Conservation (phyloP, 2,329 filamentous ascomycete genomes). For the Pochonia chlamydosporia region DNA sequence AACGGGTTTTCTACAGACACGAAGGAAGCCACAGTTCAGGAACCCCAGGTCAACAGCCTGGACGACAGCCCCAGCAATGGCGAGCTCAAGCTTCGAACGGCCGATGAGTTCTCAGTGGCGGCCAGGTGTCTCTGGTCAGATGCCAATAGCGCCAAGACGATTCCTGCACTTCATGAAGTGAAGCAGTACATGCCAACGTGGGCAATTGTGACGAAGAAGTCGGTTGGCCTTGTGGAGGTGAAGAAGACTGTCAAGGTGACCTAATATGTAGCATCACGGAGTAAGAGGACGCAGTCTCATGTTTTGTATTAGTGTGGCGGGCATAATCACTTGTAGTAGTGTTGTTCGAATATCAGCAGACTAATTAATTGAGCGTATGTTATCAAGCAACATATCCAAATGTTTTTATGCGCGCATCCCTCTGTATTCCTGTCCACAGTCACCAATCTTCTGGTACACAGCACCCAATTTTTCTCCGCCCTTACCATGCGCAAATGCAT, state of each 20-base stretch:
- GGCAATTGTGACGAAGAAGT: conserved; percentile 69
- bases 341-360: not conserved
- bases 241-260: conserved; percentile 59
- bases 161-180: conserved; percentile 81
- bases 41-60: not conserved
- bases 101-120: conserved; percentile 47
- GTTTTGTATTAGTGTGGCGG: not conserved
- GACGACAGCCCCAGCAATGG: conserved; percentile 3
- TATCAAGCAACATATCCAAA: not conserved
- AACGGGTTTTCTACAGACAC: not conserved
- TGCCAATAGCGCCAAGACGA: conserved; percentile 61
- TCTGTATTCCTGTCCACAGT: conserved; percentile 18
- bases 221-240: conserved; percentile 77
- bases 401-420: conserved; percentile 1
- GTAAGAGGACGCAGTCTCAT: not conserved
- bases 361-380: not conserved
- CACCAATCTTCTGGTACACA: conserved; percentile 26
- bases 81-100: conserved; percentile 12
- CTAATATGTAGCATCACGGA: conserved; percentile 19
- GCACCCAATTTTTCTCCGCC: conserved; percentile 14
- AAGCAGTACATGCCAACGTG: conserved; percentile 71
- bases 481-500: conserved; percentile 15
- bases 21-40: not conserved
- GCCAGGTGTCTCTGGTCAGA: conserved; percentile 86
- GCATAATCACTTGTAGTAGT: not conserved